Conservation (phyloP, 441 rosid genomes). For the Codiaeum variegatum region DNA sequence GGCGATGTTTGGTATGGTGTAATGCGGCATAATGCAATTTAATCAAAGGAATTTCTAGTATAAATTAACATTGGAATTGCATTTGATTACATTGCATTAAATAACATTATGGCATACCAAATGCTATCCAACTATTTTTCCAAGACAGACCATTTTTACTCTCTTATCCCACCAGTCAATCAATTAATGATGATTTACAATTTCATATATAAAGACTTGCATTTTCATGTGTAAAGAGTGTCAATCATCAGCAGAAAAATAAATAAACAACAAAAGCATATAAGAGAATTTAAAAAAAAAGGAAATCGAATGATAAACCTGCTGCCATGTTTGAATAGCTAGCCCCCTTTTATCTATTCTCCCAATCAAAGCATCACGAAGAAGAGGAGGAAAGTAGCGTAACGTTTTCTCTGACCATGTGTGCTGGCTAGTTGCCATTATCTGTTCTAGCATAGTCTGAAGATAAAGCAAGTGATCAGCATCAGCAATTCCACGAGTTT, state of each 20-base stretch:
- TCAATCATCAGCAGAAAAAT: conserved; percentile 2
- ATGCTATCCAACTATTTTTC: neutral
- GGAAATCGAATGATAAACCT: conserved; percentile 35
- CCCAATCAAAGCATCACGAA: conserved; percentile 63
- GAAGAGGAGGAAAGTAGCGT: conserved; percentile 80
- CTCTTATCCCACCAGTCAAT: neutral
- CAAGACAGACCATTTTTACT: neutral
- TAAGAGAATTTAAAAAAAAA: neutral
- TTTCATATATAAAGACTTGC: conserved; percentile 1
- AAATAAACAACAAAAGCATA: neutral
- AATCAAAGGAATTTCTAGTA: too few species aligned
- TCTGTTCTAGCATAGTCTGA: conserved; percentile 87
- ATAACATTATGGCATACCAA: too few species aligned
- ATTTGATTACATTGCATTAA: too few species aligned
- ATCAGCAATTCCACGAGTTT: conserved; percentile 97
- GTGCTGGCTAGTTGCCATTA: conserved; percentile 86
- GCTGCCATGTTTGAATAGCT: conserved; percentile 86
- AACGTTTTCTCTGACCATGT: conserved; percentile 94
- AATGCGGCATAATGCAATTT: too few species aligned
- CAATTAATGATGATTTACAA: too few species aligned
- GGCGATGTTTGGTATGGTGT: too few species aligned
- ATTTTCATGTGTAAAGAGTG: conserved; percentile 1
- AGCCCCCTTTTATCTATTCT: conserved; percentile 68
- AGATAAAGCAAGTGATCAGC: conserved; percentile 90
- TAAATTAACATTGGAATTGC: too few species aligned